Conservation (phyloP, 1,139 yeast genomes). For the Diutina pseudorugosa region DNA sequence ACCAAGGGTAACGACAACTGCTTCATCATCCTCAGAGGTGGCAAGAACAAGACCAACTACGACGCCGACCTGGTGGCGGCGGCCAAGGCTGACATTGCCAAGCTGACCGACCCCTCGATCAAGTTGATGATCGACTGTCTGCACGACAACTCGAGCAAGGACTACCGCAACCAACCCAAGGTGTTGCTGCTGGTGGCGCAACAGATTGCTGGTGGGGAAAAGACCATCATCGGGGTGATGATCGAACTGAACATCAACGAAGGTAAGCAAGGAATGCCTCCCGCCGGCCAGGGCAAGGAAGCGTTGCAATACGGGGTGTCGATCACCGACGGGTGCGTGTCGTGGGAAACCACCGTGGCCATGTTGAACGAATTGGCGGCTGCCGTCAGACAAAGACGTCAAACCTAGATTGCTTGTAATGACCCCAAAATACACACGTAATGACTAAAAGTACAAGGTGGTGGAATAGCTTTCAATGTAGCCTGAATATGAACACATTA, state of each 20-base stretch:
- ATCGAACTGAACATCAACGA: constrained; percentile 87
- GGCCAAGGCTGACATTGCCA: constrained; percentile 45
- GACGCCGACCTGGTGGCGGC: constrained; percentile 67
- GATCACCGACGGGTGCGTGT: constrained; percentile 92
- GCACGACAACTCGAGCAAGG: constrained; percentile 92
- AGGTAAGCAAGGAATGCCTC: constrained; percentile 81
- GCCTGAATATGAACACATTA: too few relatives aligned
- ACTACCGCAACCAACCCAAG: constrained; percentile 87
- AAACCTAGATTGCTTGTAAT: neutral
- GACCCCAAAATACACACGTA: neutral
- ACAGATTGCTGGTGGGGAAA: constrained; percentile 75
- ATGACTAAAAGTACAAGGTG: neutral
- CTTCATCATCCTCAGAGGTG: constrained; percentile 89
- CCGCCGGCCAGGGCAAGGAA: constrained; percentile 38
- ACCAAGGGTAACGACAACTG: constrained; percentile 89
- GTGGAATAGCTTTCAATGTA: neutral
- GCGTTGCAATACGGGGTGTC: constrained; percentile 90
- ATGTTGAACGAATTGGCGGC: constrained; percentile 70
- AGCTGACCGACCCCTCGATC: constrained; percentile 24
- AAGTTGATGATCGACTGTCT: constrained; percentile 90
- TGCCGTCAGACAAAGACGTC: constrained; percentile 63
- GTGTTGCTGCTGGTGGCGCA: constrained; percentile 70
- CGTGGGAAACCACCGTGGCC: constrained; percentile 78
- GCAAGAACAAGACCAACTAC: constrained; percentile 86
- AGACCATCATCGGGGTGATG: constrained; percentile 81